Conservation (phyloP, 306 rosid genomes). For the Quercus suber region DNA sequence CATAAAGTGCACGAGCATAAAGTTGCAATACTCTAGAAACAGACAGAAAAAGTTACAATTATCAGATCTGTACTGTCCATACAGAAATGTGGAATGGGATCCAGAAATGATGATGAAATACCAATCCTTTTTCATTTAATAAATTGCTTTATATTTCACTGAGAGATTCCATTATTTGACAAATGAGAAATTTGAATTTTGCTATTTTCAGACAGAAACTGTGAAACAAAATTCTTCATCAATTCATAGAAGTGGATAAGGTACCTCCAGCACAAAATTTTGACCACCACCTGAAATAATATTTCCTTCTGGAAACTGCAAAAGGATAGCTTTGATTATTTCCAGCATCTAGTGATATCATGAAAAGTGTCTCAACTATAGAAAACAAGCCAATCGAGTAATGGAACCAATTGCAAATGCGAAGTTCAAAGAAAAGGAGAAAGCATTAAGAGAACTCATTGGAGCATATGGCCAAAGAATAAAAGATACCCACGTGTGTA, state of each 20-base stretch:
- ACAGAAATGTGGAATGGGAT: not conserved
- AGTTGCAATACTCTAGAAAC: not conserved
- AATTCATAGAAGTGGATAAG: not conserved
- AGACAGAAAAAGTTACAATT: not conserved
- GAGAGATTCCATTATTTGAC: not conserved
- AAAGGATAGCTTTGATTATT: slow-evolving; percentile 2
- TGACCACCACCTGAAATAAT: slow-evolving; percentile 25
- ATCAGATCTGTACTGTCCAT: not conserved
- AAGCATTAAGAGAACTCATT: not conserved
- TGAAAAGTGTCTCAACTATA: not conserved
- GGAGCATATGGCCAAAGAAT: not conserved
- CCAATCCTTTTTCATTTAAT: not conserved
- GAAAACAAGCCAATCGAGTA: not conserved
- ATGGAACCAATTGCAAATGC: not conserved
- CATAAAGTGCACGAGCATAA: not conserved
- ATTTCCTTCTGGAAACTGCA: slow-evolving; percentile 30
- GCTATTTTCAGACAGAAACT: not conserved
- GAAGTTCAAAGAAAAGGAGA: not conserved
- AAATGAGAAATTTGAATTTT: not conserved
- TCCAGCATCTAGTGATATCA: slow-evolving; percentile 4
- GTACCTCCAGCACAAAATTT: slow-evolving; percentile 38
- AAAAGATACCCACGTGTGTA: not conserved
- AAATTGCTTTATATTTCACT: not conserved
- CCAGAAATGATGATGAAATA: not conserved
- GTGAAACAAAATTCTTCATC: not conserved